Evolutionary conservation across 371 early-diverging fungal species (phyloP).

Genomic region (Apophysomyces elegans): DNA sequence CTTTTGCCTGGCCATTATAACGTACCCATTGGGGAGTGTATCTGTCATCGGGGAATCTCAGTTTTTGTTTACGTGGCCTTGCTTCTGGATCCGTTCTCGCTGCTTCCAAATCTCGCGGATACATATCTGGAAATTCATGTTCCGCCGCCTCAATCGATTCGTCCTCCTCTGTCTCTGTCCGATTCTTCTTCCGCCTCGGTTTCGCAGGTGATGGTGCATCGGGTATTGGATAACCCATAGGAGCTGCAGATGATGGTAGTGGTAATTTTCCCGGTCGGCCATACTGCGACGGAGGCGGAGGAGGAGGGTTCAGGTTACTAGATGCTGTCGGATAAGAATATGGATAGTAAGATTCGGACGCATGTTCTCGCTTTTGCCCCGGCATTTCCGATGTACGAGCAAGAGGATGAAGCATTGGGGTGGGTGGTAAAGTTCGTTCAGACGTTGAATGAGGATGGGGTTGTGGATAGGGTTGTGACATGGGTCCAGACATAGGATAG

Average conservation of each 20-base stretch:
- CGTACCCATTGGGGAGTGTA: constrained; percentile 92
- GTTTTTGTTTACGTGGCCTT: constrained; percentile 66
- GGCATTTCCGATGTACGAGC: constrained; percentile 14
- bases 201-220: constrained; percentile 11
- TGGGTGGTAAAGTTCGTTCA: neutral
- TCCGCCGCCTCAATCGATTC: constrained; percentile 34
- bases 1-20: constrained; percentile 76
- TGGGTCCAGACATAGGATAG: neutral
- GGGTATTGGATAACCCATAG: neutral
- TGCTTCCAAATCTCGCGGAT: constrained; percentile 47
- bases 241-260: neutral
- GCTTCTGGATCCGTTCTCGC: constrained; percentile 49
- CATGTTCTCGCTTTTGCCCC: constrained; percentile 1
- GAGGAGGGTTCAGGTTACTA: neutral
- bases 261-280: constrained; percentile 2
- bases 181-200: constrained; percentile 27
- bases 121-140: constrained; percentile 50
- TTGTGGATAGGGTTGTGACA: neutral
- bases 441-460: constrained; percentile 15
- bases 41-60: constrained; percentile 75
- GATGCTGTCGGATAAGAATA: constrained; percentile 14
- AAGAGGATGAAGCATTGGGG: constrained; percentile 13
- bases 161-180: constrained; percentile 31
- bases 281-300: neutral
- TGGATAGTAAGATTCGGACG: constrained; percentile 13